Percentiles rank a stretch among this genome's conserved stretches.
Evolutionary conservation across 2,329 filamentous ascomycete genomes (phyloP).

Genomic region (Zymoseptoria crescenta): DNA sequence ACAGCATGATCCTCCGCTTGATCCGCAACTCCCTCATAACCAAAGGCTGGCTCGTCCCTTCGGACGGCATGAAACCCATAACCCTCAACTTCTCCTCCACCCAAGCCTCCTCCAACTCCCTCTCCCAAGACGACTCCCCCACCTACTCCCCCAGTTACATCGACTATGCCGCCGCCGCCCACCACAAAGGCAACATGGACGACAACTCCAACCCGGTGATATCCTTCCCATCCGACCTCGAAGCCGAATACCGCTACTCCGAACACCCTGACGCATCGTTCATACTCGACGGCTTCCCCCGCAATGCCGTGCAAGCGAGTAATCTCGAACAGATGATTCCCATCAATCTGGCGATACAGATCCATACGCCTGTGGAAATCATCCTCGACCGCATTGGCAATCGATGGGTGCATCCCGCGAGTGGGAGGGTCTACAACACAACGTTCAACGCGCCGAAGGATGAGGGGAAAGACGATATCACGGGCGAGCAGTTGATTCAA

Average conservation of each 20-base stretch:
- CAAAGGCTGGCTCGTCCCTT: constrained; percentile 65
- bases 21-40: constrained; percentile 82
- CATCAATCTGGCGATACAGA: constrained; percentile 87
- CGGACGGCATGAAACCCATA: constrained; percentile 37
- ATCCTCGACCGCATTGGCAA: constrained; percentile 85
- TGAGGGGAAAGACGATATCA: constrained; percentile 76
- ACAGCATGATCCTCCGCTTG: constrained; percentile 82
- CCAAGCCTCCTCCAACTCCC: neutral
- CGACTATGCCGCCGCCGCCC: constrained; percentile 24
- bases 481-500: constrained; percentile 76
- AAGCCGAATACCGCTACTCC: constrained; percentile 41
- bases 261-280: constrained; percentile 77
- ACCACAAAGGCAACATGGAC: neutral
- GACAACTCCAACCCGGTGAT: constrained; percentile 24
- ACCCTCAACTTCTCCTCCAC: constrained; percentile 36
- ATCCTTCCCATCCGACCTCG: constrained; percentile 28
- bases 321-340: constrained; percentile 74
- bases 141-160: neutral
- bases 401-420: constrained; percentile 87
- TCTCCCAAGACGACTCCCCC: neutral
- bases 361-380: constrained; percentile 77
- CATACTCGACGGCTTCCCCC: constrained; percentile 91
- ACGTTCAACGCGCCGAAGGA: constrained; percentile 81
- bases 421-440: constrained; percentile 90
- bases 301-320: constrained; percentile 71